Base-by-base conservation (phyloP, 768 basidiomycete genomes). In the Phanerodontia chrysosporium region DNA sequence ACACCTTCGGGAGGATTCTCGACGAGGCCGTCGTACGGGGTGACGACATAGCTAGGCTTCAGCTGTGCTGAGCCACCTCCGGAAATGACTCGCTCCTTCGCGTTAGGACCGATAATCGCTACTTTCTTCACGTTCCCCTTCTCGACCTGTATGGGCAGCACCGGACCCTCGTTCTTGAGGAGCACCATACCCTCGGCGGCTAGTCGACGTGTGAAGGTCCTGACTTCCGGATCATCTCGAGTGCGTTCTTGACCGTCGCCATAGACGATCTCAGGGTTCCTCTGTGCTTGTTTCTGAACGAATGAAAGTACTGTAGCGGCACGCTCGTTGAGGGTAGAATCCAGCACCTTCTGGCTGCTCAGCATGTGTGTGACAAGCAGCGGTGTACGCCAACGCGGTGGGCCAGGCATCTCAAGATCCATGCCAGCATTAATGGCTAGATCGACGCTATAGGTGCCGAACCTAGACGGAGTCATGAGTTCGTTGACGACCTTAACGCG, bases 11-110 rank as follows among this genome's bases (percentile, higher is more conserved):
- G 80, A 10, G 81, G 80, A 51, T 75, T 78, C n/a, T 70, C 69
- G 14, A 68, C 66, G 25, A 90, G 75, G 8, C 86, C 88, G 12
- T 85, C 79, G 66, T 76, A 86, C 1, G 89, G 88, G 3, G 82
- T 82, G 18, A 85, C 74, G 28, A 83, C 76, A 74, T 89, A 90
- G 16, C 79, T 82, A 1, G 87, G 75, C 59, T 84, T 87, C 55
- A 93, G 76, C 32, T 75, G 69, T 10, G 88, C 87, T 32, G 90
- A 90, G 35, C 90, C 90, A 25, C 90, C 91, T 13, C 87, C 87
- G 21, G 87, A 90, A 46, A 89, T 83, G 6, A 88, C 76, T 39
- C 80, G 71, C 51, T 80, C 83, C 67, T 82, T 82, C 45, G 83
- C 83, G 69, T 89, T 89, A 2, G 87, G 85, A 0, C 87, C 87